These are phyloP conservation scores for Russula olivacea DNA, from an alignment of 768 basidiomycete genomes.

Conservation along the genomic window DNA sequence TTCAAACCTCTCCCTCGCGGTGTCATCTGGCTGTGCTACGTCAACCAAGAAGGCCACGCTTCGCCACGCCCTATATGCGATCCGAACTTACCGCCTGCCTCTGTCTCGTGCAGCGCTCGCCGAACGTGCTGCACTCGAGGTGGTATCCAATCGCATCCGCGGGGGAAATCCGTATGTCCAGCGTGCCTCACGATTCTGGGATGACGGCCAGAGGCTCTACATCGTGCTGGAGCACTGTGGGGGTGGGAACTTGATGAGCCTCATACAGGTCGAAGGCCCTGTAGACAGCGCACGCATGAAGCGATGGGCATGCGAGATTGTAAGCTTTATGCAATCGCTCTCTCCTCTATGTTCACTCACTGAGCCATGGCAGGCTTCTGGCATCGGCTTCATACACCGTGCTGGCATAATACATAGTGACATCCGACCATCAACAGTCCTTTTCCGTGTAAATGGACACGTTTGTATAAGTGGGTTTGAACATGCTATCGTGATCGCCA, in stretches of 20 bases:
- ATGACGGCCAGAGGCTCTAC: conserved; percentile 20
- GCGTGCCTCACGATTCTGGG: conserved; percentile 22
- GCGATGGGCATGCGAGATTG: conserved; percentile 23
- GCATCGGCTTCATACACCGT: conserved; percentile 20
- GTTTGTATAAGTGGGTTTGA: conserved; percentile 23
- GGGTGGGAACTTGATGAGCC: conserved; percentile 18
- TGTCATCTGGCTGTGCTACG: conserved; percentile 9
- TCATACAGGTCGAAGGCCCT: conserved; percentile 19
- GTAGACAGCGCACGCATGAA: conserved; percentile 9
- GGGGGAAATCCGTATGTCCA: conserved; percentile 19
- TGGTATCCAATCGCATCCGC: conserved; percentile 1
- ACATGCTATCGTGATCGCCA: conserved; percentile 12
- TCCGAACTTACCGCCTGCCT: conserved; percentile 23
- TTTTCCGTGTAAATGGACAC: conserved; percentile 23
- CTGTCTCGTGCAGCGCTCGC: conserved; percentile 10
- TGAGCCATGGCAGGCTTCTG: conserved; percentile 16
- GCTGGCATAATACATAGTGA: conserved; percentile 22
- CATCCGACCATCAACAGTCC: conserved; percentile 19
- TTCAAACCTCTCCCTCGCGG: conserved; percentile 19
- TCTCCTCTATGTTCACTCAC: not conserved
- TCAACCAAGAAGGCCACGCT: conserved; percentile 13
- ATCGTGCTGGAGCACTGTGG: conserved; percentile 23
- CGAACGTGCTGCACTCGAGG: conserved; percentile 18
- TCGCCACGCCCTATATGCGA: conserved; percentile 20
- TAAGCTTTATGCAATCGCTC: not conserved